Conservation (phyloP, 441 rosid species). For the Mallotus repandus region DNA sequence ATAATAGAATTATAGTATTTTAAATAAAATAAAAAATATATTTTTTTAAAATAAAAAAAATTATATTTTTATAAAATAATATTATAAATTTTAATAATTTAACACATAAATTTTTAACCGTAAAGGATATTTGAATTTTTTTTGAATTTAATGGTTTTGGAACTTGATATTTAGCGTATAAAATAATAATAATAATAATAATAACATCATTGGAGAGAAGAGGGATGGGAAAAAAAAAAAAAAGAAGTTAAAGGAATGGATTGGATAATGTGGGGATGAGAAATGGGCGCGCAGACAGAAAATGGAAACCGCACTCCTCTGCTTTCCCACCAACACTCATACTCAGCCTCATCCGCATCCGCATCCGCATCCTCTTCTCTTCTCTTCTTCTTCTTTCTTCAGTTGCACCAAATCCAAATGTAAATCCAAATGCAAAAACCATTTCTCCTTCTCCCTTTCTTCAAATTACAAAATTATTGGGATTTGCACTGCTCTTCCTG, state of each 20-base stretch:
- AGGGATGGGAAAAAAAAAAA: too few relatives aligned
- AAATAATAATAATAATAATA: too few relatives aligned
- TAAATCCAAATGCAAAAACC: neutral
- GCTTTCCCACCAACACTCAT: neutral
- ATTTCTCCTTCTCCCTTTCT: neutral
- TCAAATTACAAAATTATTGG: neutral
- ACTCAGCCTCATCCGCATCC: neutral
- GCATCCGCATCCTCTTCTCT: neutral
- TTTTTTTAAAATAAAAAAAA: too few relatives aligned
- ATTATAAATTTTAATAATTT: too few relatives aligned
- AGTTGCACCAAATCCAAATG: neutral
- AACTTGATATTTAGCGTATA: too few relatives aligned
- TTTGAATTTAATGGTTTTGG: too few relatives aligned
- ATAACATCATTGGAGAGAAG: too few relatives aligned
- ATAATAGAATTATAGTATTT: too few relatives aligned
- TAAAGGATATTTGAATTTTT: too few relatives aligned
- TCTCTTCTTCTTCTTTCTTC: neutral
- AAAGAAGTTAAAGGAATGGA: neutral
- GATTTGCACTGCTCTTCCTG: neutral
- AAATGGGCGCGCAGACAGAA: neutral
- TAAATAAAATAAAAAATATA: too few relatives aligned
- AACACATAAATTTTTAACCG: too few relatives aligned
- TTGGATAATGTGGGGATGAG: neutral
- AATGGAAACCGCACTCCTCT: constrained; percentile 3
- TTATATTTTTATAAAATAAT: too few relatives aligned